Percentiles rank a stretch among this genome's conserved stretches.
Conservation (phyloP, 257 asterid species). For the Ocimum tenuiflorum region DNA sequence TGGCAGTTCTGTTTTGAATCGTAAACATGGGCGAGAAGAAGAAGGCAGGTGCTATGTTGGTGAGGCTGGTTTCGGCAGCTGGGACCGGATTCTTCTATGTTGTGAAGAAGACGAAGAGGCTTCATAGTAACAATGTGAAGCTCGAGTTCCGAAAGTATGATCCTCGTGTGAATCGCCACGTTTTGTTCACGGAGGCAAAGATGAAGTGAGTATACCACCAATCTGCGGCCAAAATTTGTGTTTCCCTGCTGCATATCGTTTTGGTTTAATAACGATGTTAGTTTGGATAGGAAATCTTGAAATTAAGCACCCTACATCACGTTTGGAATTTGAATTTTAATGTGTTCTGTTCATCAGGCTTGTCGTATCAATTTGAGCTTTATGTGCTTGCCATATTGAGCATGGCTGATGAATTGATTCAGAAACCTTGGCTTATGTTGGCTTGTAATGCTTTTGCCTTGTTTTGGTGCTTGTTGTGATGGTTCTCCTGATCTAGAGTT, state of each 20-base stretch:
- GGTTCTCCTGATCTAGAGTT: background rate
- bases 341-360: too few species aligned
- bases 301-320: too few species aligned
- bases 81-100: conserved; percentile 75
- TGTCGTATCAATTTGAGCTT: background rate
- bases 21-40: conserved; percentile 50
- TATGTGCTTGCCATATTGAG: background rate
- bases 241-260: background rate
- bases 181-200: conserved; percentile 60
- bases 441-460: background rate
- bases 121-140: conserved; percentile 37
- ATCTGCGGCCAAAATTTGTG: background rate
- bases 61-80: conserved; percentile 62
- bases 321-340: background rate
- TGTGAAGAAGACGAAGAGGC: conserved; percentile 52
- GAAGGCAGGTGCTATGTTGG: conserved; percentile 55
- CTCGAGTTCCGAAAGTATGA: conserved; percentile 66
- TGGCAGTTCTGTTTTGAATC: background rate
- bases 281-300: background rate
- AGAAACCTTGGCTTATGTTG: background rate
- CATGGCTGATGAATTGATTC: background rate
- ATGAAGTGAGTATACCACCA: conserved; percentile 33
- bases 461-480: background rate
- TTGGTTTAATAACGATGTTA: background rate
- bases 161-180: conserved; percentile 66